phyloP scores from a whole-genome alignment of 2,329 filamentous ascomycete species.

The Ciborinia camelliae region DNA sequence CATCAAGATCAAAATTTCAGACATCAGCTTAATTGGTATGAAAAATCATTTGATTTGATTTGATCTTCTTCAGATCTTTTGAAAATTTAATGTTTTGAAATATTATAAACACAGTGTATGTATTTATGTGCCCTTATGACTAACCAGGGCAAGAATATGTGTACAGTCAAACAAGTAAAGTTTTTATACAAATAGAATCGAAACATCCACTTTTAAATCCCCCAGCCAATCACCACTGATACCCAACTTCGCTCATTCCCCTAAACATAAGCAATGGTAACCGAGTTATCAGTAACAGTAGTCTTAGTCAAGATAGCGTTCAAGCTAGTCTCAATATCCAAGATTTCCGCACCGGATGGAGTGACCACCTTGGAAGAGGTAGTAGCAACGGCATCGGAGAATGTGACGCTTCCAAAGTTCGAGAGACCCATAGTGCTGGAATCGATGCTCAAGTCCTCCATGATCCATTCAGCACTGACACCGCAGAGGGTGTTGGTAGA shows the following conservation, averaged over 20 bases:
- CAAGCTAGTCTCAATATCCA: constrained; percentile 1
- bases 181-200: background rate
- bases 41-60: too few species aligned
- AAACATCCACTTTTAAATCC: background rate
- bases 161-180: background rate
- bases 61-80: too few species aligned
- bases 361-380: background rate
- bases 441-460: constrained; percentile 45
- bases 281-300: background rate
- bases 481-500: constrained; percentile 39
- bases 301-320: background rate
- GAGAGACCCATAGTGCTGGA: constrained; percentile 43
- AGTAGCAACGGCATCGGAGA: constrained; percentile 35
- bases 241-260: background rate
- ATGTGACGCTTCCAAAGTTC: constrained; percentile 46
- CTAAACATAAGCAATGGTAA: constrained; percentile 6
- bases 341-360: background rate
- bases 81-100: too few species aligned
- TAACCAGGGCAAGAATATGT: background rate
- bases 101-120: too few species aligned
- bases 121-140: background rate
- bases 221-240: background rate
- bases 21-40: too few species aligned
- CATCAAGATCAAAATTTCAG: too few species aligned
- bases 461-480: constrained; percentile 50